These are phyloP conservation scores for Lepidium aucheri DNA, from an alignment of 345 rosid species.

Conservation along the genomic window DNA sequence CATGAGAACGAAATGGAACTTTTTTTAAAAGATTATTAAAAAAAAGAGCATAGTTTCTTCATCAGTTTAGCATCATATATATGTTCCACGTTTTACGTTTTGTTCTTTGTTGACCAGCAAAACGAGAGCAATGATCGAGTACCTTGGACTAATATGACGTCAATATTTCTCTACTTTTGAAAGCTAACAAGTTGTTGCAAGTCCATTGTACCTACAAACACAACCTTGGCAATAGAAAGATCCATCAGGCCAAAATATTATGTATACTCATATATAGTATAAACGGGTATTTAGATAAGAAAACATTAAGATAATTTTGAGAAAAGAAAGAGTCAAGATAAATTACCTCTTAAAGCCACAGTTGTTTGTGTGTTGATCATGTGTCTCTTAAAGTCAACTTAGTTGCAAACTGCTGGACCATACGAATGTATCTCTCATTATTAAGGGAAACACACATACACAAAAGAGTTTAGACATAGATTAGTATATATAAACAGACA, in stretches of 20 bases:
- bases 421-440: slow-evolving; percentile 44
- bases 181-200: background rate
- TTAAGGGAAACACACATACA: slow-evolving; percentile 36
- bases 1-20: background rate
- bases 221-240: background rate
- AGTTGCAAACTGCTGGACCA: slow-evolving; percentile 54
- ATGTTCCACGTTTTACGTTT: background rate
- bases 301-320: background rate
- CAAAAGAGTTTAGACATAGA: background rate
- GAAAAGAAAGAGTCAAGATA: background rate
- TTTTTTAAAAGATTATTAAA: background rate
- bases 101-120: background rate
- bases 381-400: slow-evolving; percentile 30
- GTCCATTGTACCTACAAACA: background rate
- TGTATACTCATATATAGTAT: background rate
- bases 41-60: background rate
- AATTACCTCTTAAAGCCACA: slow-evolving; percentile 12
- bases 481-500: background rate
- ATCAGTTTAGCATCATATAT: background rate
- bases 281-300: background rate
- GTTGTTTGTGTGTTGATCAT: slow-evolving; percentile 1
- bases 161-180: background rate
- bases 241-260: background rate
- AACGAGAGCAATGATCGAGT: background rate
- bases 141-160: background rate